Evolutionary conservation across 2,329 filamentous ascomycete genomes (phyloP).

Genomic region (Pseudophaeomoniella oleicola): DNA sequence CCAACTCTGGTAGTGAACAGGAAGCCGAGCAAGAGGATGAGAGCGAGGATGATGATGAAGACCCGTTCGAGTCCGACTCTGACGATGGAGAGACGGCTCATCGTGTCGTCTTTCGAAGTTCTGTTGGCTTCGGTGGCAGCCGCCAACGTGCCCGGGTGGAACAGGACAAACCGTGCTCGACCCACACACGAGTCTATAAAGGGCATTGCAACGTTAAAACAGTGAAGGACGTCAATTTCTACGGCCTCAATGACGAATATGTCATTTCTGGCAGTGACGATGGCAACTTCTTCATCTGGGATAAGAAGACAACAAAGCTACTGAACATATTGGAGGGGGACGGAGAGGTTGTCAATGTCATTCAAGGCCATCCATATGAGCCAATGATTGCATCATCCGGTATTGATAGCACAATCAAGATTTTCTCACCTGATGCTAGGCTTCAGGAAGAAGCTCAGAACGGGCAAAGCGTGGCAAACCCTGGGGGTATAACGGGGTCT

Average conservation of each 20-base stretch:
- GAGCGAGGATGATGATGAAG: constrained; percentile 16
- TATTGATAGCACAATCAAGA: constrained; percentile 55
- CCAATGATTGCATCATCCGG: constrained; percentile 51
- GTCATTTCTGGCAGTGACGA: constrained; percentile 53
- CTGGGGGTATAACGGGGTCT: constrained; percentile 23
- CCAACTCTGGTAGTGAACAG: constrained; percentile 9
- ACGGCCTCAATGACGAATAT: constrained; percentile 52
- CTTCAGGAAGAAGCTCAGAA: constrained; percentile 42
- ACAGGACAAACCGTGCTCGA: constrained; percentile 36
- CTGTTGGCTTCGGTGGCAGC: constrained; percentile 33
- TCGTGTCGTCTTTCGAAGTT: constrained; percentile 25
- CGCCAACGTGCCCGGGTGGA: constrained; percentile 37
- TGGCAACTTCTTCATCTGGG: constrained; percentile 56
- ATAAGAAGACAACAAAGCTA: constrained; percentile 44
- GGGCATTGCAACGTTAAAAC: constrained; percentile 55
- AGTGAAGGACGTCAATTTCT: constrained; percentile 57
- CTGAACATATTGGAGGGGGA: constrained; percentile 53
- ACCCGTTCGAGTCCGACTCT: constrained; percentile 13
- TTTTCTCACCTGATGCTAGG: constrained; percentile 47
- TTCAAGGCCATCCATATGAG: constrained; percentile 54
- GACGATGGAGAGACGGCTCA: constrained; percentile 16
- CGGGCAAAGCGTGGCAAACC: constrained; percentile 42
- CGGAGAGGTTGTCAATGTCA: constrained; percentile 55
- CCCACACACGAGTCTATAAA: constrained; percentile 42
- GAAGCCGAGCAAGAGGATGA: constrained; percentile 10